These are phyloP conservation scores for Teunomyces aglyptinius DNA, from an alignment of 805 yeast species.

Conservation along the genomic window DNA sequence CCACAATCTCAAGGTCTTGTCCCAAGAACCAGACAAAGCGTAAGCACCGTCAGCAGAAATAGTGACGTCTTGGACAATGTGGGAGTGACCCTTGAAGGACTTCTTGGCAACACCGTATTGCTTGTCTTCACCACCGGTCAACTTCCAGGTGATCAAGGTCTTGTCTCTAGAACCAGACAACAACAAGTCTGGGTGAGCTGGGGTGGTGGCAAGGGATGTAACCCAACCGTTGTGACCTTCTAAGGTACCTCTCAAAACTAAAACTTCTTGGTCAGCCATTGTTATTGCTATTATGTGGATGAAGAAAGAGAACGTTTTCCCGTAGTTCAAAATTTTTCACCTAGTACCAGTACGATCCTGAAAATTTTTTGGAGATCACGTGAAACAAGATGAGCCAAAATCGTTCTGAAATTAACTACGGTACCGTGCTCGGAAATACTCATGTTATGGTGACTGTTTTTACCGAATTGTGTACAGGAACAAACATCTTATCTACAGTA, in stretches of 20 bases:
- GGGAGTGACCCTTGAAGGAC: conserved; percentile 97
- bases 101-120: conserved; percentile 98
- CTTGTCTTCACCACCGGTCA: conserved; percentile 86
- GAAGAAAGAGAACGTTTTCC: conserved; percentile 2
- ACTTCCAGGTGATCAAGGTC: conserved; percentile 97
- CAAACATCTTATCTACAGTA: no score
- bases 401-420: conserved; percentile 26
- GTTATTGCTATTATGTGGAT: conserved; percentile 11
- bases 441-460: conserved; percentile 37
- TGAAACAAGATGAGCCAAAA: background rate
- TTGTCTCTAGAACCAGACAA: conserved; percentile 99
- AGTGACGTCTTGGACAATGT: conserved; percentile 97
- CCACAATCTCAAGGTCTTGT: conserved; percentile 98
- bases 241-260: conserved; percentile 99
- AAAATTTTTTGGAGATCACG: conserved; percentile 10
- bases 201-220: conserved; percentile 96
- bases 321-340: conserved; percentile 1
- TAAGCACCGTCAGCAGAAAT: conserved; percentile 96
- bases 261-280: conserved; percentile 90
- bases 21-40: conserved; percentile 99
- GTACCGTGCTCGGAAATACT: conserved; percentile 39
- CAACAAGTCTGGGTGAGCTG: conserved; percentile 96
- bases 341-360: background rate
- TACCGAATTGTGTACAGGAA: conserved; percentile 22
- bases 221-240: conserved; percentile 91